Percentiles rank a stretch among this genome's conserved stretches.
phyloP scores from a whole-genome alignment of 2,329 filamentous ascomycete species.

The Scytalidium lignicola region DNA sequence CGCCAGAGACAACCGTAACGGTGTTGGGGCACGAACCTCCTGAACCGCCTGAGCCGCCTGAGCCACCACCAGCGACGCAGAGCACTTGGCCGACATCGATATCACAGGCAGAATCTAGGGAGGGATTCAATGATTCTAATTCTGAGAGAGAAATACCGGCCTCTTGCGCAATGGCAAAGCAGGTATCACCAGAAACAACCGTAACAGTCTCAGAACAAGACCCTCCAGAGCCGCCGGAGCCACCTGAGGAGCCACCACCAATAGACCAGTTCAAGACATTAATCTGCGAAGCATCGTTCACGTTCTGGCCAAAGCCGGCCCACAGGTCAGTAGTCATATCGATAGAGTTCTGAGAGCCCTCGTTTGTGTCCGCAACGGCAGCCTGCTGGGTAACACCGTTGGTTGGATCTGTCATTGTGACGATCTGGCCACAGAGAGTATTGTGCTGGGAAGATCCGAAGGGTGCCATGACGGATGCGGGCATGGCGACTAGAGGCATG shows the following conservation, averaged over 20 bases:
- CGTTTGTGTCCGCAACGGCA: neutral
- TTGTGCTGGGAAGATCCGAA: neutral
- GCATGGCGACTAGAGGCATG: neutral
- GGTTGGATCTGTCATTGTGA: neutral
- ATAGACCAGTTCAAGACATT: neutral
- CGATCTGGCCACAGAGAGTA: neutral
- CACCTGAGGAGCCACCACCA: neutral
- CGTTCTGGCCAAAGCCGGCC: neutral
- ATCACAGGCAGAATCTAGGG: conserved; percentile 3
- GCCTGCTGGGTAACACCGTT: neutral
- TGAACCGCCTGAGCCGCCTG: neutral
- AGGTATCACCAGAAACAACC: conserved; percentile 2
- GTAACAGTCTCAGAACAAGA: neutral
- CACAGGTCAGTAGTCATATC: neutral
- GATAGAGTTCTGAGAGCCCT: neutral
- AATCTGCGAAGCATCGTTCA: neutral
- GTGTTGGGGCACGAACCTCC: neutral
- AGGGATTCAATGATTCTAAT: conserved; percentile 4
- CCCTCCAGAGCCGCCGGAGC: neutral
- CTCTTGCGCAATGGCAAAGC: neutral
- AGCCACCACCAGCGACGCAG: neutral
- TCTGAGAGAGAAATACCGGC: conserved; percentile 1
- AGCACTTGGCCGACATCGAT: conserved; percentile 2
- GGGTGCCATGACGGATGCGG: neutral
- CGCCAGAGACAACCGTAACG: conserved; percentile 3